Conservation (phyloP, 129 eudicot species). For the Chrysanthemum makinoi region DNA sequence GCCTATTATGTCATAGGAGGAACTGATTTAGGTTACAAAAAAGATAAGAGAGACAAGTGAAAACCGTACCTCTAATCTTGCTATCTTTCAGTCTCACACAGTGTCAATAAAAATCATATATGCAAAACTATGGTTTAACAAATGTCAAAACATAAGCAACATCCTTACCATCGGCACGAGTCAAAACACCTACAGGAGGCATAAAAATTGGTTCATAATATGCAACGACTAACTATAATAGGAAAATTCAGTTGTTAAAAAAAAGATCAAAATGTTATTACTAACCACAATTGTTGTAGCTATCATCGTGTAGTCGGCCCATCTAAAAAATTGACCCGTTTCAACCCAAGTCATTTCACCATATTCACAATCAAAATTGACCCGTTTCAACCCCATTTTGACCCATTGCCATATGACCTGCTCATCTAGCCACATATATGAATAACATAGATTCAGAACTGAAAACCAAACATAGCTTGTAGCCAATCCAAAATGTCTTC, state of each 20-base stretch:
- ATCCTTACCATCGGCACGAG: too few species aligned
- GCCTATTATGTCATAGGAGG: background rate
- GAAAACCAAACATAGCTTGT: constrained; percentile 85
- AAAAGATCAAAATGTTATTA: too few species aligned
- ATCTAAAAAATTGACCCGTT: too few species aligned
- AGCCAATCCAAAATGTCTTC: constrained; percentile 94
- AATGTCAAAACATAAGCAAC: too few species aligned
- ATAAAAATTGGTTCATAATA: too few species aligned
- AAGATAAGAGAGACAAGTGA: background rate
- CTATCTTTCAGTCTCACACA: constrained; percentile 9
- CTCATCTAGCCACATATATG: background rate
- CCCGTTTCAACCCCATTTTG: constrained; percentile 11
- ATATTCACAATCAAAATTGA: background rate
- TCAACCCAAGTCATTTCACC: background rate
- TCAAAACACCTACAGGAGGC: too few species aligned
- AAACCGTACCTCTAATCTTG: constrained; percentile 71
- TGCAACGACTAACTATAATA: too few species aligned
- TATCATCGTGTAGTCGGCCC: too few species aligned
- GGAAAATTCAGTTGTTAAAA: too few species aligned
- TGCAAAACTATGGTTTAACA: too few species aligned
- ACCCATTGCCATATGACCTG: constrained; percentile 1
- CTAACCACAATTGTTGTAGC: too few species aligned
- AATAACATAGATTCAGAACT: constrained; percentile 42
- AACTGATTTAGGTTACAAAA: background rate
- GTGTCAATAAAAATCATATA: too few species aligned